Base-by-base conservation (phyloP, 2,329 filamentous ascomycete genomes). In the Fonsecaea pedrosoi region DNA sequence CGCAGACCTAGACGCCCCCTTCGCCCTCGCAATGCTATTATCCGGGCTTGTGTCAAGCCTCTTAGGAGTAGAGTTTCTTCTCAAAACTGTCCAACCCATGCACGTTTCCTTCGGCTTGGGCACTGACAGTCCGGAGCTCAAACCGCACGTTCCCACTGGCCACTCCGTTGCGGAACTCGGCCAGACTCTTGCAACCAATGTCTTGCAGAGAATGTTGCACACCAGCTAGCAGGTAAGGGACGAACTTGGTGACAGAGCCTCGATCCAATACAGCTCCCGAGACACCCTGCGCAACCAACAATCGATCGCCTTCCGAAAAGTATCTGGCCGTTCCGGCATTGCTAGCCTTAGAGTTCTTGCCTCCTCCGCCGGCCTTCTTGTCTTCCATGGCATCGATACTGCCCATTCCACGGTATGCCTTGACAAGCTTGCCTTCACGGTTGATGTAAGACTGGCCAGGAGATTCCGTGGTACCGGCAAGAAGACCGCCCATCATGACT, bases 341-440 rank as follows among this genome's bases (percentile, higher is more conserved):
- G 78, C 82, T 85, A n/a, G 84, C 83, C 78, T 89, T 88, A 74
- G 83, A 82, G 80, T 89, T 90, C 82, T 90, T 91, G 75, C 84
- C 82, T 32, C 69, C 67, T 72, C 90, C 90, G 63, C 91, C 92
- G 10, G 94, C 93, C 86, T 97, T 97, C 88, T 95, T 97, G 83
- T 98, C 94, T 83, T 98, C 94, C 95, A 99, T 99, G 73, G 95
- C 95, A 76, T 97, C 95, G 78, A 99, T 99, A 81, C 90, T 94
- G 73, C 95, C 95, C 95, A 99, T 99, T 68, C 95, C 95, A 81
- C 95, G 92, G 86, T 99, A 99, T 48, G 95, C 94, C 87, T 99
- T 99, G 81, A 99, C 94, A 62, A 99, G 89, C 86, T 98, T 96
- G 72, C 95, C 95, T 82, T 98, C 94, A 68, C 92, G 90, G 76